A percentile compares a stretch with the other conserved stretches of the same genome.
These are phyloP conservation scores for Verticillium nonalfalfae DNA, from an alignment of 2,329 filamentous ascomycete species.

Conservation along the genomic window DNA sequence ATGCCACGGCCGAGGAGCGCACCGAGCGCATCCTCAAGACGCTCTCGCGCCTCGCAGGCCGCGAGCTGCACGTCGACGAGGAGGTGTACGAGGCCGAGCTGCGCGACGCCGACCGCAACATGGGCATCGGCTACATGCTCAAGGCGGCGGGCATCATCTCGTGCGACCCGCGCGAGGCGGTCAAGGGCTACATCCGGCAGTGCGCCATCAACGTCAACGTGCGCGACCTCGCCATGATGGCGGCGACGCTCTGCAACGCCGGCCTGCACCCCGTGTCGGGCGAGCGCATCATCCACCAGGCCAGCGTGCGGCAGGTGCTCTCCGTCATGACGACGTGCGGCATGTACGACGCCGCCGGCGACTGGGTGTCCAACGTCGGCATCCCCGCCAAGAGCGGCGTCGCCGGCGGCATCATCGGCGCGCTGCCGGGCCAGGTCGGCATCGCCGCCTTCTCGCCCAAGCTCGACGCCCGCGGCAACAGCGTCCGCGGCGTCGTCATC, in stretches of 20 bases:
- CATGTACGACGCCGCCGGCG: conserved; percentile 32
- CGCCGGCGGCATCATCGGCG: conserved; percentile 24
- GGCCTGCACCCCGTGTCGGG: conserved; percentile 25
- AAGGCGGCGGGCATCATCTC: conserved; percentile 30
- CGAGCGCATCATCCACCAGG: conserved; percentile 25
- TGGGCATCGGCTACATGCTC: conserved; percentile 31
- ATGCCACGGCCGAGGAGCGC: conserved; percentile 25
- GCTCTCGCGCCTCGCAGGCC: conserved; percentile 26
- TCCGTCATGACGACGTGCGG: conserved; percentile 35
- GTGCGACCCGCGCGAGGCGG: conserved; percentile 24
- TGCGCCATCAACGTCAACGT: conserved; percentile 34
- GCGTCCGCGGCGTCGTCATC: conserved; percentile 23
- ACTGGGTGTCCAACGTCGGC: conserved; percentile 29
- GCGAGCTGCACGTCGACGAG: conserved; percentile 27
- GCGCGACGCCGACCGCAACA: conserved; percentile 24
- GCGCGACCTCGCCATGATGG: conserved; percentile 31
- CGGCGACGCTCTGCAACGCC: conserved; percentile 28
- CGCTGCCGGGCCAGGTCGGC: conserved; percentile 22
- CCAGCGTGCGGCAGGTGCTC: conserved; percentile 29
- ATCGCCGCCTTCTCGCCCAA: conserved; percentile 23
- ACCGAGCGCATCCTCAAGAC: conserved; percentile 25
- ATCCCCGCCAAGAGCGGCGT: conserved; percentile 31
- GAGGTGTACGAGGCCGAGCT: conserved; percentile 30
- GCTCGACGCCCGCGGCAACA: conserved; percentile 24
- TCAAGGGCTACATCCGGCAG: conserved; percentile 31